These are phyloP conservation scores for Casuarina equisetifolia DNA, from an alignment of 306 rosid genomes.

Conservation along the genomic window DNA sequence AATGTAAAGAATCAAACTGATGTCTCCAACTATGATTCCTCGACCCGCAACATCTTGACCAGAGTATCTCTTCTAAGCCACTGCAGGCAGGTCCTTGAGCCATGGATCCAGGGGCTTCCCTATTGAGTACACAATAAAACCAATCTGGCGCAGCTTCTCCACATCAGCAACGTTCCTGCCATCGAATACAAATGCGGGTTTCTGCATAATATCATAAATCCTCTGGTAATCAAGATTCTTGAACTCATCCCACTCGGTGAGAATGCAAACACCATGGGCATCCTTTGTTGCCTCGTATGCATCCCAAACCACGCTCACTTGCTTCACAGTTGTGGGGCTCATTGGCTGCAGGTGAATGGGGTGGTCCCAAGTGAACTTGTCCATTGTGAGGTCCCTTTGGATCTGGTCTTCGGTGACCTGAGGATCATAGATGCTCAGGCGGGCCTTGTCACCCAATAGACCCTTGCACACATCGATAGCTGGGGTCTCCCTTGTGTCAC, in stretches of 20 bases:
- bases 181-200: slow-evolving; percentile 84
- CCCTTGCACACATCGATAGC: slow-evolving; percentile 97
- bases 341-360: slow-evolving; percentile 82
- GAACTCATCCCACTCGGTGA: slow-evolving; percentile 98
- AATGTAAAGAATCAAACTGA: slow-evolving; percentile 50
- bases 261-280: slow-evolving; percentile 80
- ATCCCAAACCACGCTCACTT: slow-evolving; percentile 78
- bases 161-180: slow-evolving; percentile 68
- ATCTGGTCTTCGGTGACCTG: slow-evolving; percentile 87
- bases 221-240: slow-evolving; percentile 77
- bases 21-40: slow-evolving; percentile 30
- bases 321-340: slow-evolving; percentile 77
- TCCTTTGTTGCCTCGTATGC: slow-evolving; percentile 86
- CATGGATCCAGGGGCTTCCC: slow-evolving; percentile 91
- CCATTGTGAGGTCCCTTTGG: slow-evolving; percentile 78
- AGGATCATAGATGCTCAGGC: slow-evolving; percentile 79
- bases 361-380: slow-evolving; percentile 94
- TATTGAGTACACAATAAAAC: slow-evolving; percentile 84
- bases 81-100: slow-evolving; percentile 94
- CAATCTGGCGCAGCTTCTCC: slow-evolving; percentile 70
- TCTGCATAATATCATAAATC: slow-evolving; percentile 77
- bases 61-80: slow-evolving; percentile 52
- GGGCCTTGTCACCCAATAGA: slow-evolving; percentile 73
- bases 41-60: slow-evolving; percentile 26
- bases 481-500: slow-evolving; percentile 91